These are phyloP conservation scores for Aspergillus sergii DNA, from an alignment of 2,329 filamentous ascomycete species.

Conservation along the genomic window DNA sequence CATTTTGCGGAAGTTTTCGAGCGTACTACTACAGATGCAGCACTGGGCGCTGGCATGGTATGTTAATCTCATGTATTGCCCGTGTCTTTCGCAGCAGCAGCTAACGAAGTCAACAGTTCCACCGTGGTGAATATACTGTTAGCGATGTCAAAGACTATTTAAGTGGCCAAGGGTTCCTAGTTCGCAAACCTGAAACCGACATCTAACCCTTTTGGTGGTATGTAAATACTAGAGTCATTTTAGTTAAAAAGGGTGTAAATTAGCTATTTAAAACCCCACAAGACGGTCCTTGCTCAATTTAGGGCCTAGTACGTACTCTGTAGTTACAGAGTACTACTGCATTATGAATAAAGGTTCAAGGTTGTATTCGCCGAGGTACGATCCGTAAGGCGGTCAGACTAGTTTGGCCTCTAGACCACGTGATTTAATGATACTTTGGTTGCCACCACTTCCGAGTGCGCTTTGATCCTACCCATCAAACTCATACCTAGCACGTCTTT, in stretches of 20 bases:
- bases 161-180: slow-evolving; percentile 68
- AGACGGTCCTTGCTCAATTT: not conserved
- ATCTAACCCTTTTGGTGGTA: slow-evolving; percentile 4
- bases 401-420: not conserved
- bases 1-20: slow-evolving; percentile 93
- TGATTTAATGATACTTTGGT: not conserved
- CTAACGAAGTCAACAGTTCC: slow-evolving; percentile 61
- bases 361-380: not conserved
- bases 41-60: slow-evolving; percentile 89
- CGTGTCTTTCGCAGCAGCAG: slow-evolving; percentile 5
- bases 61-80: slow-evolving; percentile 29
- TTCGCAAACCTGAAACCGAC: slow-evolving; percentile 72
- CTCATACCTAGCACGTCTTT: not conserved
- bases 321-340: not conserved
- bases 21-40: slow-evolving; percentile 84
- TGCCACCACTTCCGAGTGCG: not conserved
- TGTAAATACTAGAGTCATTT: not conserved
- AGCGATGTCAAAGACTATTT: slow-evolving; percentile 89
- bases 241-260: not conserved
- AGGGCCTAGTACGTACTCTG: not conserved
- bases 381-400: not conserved
- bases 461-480: not conserved
- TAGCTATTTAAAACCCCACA: not conserved
- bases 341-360: not conserved
- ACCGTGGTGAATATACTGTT: slow-evolving; percentile 92